Evolutionary conservation across 208 protist species (phyloP), one percentile per base, ranked within the genome.

Genomic region (Wallacemonas sp.): DNA sequence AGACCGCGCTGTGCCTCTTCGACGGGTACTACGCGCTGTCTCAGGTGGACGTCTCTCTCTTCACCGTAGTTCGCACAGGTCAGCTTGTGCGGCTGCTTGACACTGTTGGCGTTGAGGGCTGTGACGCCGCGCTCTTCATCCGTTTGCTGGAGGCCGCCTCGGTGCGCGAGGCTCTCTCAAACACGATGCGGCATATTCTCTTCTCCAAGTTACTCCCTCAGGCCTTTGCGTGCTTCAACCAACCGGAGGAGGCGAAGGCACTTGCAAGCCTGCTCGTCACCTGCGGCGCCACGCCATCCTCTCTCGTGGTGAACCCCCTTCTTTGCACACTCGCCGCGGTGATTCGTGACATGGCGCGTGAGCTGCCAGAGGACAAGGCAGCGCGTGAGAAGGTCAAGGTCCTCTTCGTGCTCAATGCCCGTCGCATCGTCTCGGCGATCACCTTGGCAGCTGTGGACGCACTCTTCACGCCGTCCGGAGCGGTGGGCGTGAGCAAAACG

Each of bases 61-160:
- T 80, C 15, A 56, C 61, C 2, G 62, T 71, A 65, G 85, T 94
- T 33, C 87, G 90, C 49, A 92, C 85, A 0, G 86, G 77, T 1
- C 90, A 96, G 70, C 73, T 92, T 1, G 46, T 96, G 21, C 82
- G 85, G n/a, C 66, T 96, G 58, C 56, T 82, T 39, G 85, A 86
- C 58, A 56, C 58, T 66, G 80, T 59, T 6, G 51, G 51, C 28
- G 31, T 44, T 4, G 15, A 22, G 39, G 34, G 60, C 49, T 41
- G 77, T 53, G 72, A 66, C 8, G 65, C 76, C 14, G 56, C 34
- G 27, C 33, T 83, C 27, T 75, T 85, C 28, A 62, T 72, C 11
- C 62, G 75, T 22, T 58, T 94, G 24, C 72, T 94, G 24, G 63
- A 74, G 19, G 82, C 84, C 19, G 81, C 76, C 0, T 49, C 72